Evolutionary conservation across 2,329 filamentous ascomycete genomes (phyloP), one percentile per base, ranked within the genome.

Genomic region (Furcasterigmium furcatum): DNA sequence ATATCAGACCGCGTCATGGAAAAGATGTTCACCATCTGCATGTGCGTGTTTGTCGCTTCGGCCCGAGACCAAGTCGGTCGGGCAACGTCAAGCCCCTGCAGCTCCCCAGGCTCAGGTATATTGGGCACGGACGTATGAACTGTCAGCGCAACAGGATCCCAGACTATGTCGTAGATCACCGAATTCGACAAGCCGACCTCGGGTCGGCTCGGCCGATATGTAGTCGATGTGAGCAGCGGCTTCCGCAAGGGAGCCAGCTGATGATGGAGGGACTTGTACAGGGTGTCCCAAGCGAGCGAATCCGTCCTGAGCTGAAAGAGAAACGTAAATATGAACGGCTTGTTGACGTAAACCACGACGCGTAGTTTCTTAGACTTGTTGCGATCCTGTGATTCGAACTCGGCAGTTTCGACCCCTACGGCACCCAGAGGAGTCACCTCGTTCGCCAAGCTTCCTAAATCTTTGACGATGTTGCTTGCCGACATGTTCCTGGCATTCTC

Each of bases 251-350:
- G 78, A 2, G 71, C 66, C 12, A 87, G 72, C 55, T 87, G 82
- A 50, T 77, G 65, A 54, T 85, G 80, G 19, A 86, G 64, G 2
- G 77, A 78, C 38, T 72, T 73, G 58, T 85, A 85, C 8, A 84
- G 63, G 0, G 67, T 56, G n/a, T 77, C 69, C 60, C 71, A 76
- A 4, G 75, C 74, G 2, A 84, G 63, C 2, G 80, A 78, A 44
- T 79, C 73, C 7, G 85, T 84, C 39, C 73, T 72, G 35, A 77
- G 68, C 40, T 77, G 67, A 62, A 92, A 92, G 4, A 94, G 70
- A 49, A 94, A 85, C 2, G 84, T 79, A 60, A 88, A 91, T 40
- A 92, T 78, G 63, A 92, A 92, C 0, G 88, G 88, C 20, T 77
- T 79, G 60, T 84, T 82, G 38, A 85, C 78, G 58, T 91, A 91